A percentile compares a stretch with the other conserved stretches of the same genome.
These are phyloP conservation scores for Cladophialophora bantiana DNA, from an alignment of 2,329 filamentous ascomycete genomes.

Conservation along the genomic window DNA sequence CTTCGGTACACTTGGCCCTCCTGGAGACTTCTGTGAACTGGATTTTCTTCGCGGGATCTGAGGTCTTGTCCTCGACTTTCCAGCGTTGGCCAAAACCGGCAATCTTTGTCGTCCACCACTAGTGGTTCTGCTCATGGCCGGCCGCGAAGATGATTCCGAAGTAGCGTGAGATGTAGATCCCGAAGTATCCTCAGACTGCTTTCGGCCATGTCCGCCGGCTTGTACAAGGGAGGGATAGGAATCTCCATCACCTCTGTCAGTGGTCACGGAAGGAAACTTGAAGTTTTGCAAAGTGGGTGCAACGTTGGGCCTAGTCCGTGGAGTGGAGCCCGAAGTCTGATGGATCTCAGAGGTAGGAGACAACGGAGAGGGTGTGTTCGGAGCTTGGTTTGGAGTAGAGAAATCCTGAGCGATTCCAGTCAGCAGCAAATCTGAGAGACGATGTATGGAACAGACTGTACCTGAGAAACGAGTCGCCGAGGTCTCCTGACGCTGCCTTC, in stretches of 20 bases:
- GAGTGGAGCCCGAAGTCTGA: constrained; percentile 36
- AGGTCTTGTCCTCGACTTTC: constrained; percentile 33
- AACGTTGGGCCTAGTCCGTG: constrained; percentile 36
- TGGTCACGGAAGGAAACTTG: constrained; percentile 11
- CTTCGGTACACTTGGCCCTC: constrained; percentile 17
- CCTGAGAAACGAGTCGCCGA: constrained; percentile 5
- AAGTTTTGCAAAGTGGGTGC: constrained; percentile 35
- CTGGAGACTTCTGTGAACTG: constrained; percentile 28
- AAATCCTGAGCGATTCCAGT: constrained; percentile 11
- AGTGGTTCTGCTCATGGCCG: constrained; percentile 30
- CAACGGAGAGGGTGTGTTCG: constrained; percentile 21
- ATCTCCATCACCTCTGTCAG: constrained; percentile 8
- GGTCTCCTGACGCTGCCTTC: constrained; percentile 30
- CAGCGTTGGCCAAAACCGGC: constrained; percentile 23
- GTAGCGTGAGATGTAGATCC: constrained; percentile 26
- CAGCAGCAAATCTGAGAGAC: background rate
- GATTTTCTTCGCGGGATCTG: constrained; percentile 33
- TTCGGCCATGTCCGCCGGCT: constrained; percentile 15
- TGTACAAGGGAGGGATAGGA: constrained; percentile 19
- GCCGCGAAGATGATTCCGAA: constrained; percentile 29
- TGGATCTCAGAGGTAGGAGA: constrained; percentile 18
- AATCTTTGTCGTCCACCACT: constrained; percentile 30
- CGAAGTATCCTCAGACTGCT: constrained; percentile 16
- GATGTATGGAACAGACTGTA: constrained; percentile 1
- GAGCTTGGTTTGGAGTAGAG: constrained; percentile 9